Evolutionary conservation across 495 filamentous ascomycete species (phyloP), one percentile per base, ranked within the genome.

Genomic region (Tuber magnatum): DNA sequence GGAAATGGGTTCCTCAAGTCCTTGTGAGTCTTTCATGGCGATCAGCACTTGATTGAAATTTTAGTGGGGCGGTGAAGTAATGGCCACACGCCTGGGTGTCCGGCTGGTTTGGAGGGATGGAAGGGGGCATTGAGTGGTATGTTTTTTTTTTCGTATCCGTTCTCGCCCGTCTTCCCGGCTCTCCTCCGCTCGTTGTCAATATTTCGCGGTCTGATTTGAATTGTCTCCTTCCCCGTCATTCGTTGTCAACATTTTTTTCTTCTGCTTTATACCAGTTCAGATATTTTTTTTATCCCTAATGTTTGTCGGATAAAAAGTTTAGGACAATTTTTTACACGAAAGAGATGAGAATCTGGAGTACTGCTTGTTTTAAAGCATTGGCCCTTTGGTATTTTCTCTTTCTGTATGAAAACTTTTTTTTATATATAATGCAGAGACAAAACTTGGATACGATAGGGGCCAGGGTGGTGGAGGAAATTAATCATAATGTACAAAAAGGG

Each of bases 401-500:
- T 56, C 41, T 38, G 38, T 41, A 12, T 74, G n/a, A n/a, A 65
- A 32, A 28, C 48, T 65, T 75, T 40, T 56, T 80, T 72, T 71
- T 73, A 71, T 41, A 18, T 56, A 73, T 40, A 70, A 69, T 72
- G 73, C 56, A 40, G 35, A 51, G 39, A 56, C 71, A 44, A 43
- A 44, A 68, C 38, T 42, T 39, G 32, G 20, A 32, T n/a, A n/a
- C n/a, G n/a, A n/a, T 74, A 38, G 28, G 44, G 73, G 69, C 48
- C 48, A 73, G 65, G 69, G 69, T 40, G 40, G 69, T n/a, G 48
- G 41, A 28, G 41, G 71, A 43, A 68, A 72, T 73, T 79, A 79
- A 79, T 79, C 65, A 68, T 79, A 79, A 79, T 79, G 77, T 79
- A 79, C 76, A 79, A 73, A 79, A 68, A 75, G 70, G 75, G 74